These are phyloP conservation scores for Boletus tylopilopsis DNA, from an alignment of 768 basidiomycete genomes.

Conservation along the genomic window DNA sequence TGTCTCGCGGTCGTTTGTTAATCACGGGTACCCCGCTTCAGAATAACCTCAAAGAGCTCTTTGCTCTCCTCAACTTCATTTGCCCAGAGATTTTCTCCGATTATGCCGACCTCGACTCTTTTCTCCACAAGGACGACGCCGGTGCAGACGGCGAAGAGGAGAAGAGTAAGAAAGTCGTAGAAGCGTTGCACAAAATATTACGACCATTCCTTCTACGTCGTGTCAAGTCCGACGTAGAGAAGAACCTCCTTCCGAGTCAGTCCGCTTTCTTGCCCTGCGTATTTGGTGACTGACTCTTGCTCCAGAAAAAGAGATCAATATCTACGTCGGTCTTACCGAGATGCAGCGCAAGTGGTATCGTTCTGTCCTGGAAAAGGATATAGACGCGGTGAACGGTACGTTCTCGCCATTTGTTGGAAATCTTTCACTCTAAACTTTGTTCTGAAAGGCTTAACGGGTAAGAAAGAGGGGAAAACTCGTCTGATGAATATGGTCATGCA, in stretches of 20 bases:
- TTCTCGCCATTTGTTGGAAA: not conserved
- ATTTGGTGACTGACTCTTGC: not conserved
- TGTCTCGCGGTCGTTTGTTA: slow-evolving; percentile 81
- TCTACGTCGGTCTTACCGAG: slow-evolving; percentile 93
- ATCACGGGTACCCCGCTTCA: slow-evolving; percentile 97
- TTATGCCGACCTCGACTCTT: slow-evolving; percentile 87
- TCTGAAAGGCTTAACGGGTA: slow-evolving; percentile 76
- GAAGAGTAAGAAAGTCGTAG: slow-evolving; percentile 89
- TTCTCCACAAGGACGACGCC: slow-evolving; percentile 84
- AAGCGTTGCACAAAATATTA: slow-evolving; percentile 95
- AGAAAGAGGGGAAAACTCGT: slow-evolving; percentile 98
- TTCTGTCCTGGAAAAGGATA: slow-evolving; percentile 93
- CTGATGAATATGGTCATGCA: slow-evolving; percentile 99
- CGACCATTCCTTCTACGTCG: slow-evolving; percentile 91
- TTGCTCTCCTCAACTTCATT: slow-evolving; percentile 90
- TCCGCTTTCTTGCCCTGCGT: not conserved
- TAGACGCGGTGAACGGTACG: slow-evolving; percentile 94
- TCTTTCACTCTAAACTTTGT: not conserved
- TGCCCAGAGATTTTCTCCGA: slow-evolving; percentile 95
- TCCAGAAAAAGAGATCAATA: slow-evolving; percentile 95
- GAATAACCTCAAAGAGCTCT: slow-evolving; percentile 96
- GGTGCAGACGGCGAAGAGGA: slow-evolving; percentile 69
- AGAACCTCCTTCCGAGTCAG: slow-evolving; percentile 86
- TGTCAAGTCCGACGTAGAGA: slow-evolving; percentile 97
- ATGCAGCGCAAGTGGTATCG: slow-evolving; percentile 99